Evolutionary conservation across 768 basidiomycete species (phyloP).

Genomic region (Austroboletus eburneus): DNA sequence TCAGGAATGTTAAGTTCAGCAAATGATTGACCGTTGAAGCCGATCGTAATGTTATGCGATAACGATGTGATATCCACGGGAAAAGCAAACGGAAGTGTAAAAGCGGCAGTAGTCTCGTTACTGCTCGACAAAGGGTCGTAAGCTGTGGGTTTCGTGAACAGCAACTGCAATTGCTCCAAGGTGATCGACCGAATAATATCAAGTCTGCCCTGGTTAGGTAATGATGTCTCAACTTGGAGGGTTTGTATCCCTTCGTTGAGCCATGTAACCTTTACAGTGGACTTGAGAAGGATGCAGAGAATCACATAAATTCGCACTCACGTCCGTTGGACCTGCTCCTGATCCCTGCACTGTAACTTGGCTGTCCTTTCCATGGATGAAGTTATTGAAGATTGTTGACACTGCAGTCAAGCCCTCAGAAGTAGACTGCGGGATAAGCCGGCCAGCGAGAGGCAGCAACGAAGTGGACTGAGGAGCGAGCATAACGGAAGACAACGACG

Average conservation of each 20-base stretch:
- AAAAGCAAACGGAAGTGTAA: conserved; percentile 66
- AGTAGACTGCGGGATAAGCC: conserved; percentile 58
- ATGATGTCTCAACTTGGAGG: conserved; percentile 51
- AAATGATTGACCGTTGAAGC: conserved; percentile 49
- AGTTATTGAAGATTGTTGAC: conserved; percentile 66
- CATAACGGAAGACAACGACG: conserved; percentile 45
- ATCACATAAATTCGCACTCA: conserved; percentile 25
- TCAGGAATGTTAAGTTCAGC: conserved; percentile 59
- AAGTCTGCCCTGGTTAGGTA: conserved; percentile 60
- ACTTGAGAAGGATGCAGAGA: conserved; percentile 3
- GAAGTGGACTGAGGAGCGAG: conserved; percentile 53
- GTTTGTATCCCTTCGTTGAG: conserved; percentile 66
- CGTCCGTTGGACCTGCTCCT: conserved; percentile 53
- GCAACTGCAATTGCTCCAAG: conserved; percentile 54
- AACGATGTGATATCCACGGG: conserved; percentile 62
- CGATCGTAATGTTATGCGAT: conserved; percentile 54
- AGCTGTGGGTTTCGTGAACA: conserved; percentile 55
- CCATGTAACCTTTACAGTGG: conserved; percentile 54
- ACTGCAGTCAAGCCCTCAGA: conserved; percentile 51
- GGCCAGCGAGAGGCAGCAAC: conserved; percentile 52
- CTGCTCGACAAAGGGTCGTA: conserved; percentile 58
- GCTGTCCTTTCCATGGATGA: conserved; percentile 63
- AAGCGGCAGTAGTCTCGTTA: conserved; percentile 55
- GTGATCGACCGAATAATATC: conserved; percentile 61
- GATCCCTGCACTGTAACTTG: conserved; percentile 55